Base-by-base conservation (phyloP, 306 rosid genomes). In the Ormosia semicastrata region DNA sequence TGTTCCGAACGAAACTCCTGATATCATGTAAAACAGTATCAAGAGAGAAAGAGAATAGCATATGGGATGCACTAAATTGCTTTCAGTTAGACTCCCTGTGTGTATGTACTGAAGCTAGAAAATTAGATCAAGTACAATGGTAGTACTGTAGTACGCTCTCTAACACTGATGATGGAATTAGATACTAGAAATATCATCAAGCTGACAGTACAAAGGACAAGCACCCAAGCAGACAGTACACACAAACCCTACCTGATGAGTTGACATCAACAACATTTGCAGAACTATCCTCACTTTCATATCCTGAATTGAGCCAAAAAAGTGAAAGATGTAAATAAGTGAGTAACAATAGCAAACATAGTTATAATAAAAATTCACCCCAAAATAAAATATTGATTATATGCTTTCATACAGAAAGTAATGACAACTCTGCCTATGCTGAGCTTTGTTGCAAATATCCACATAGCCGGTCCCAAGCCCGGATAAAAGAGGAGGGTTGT, bases 231-330 rank as follows among this genome's bases (percentile, higher is more conserved):
- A 66, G 62, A 79, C 53, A 72, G 53, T 39, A 7, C 33, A 63
- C 69, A 73, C 53, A 85, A 85, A 59, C 40, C 82, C 33, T 71
- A 92, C 94, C 97, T 70, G 92, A 68, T 5, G 87, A 71, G 80
- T 89, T 86, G 46, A 64, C 81, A 73, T 88, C 90, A 85, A 84
- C 78, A 24, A 85, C 97, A 24, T 86, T 84, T 44, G 67, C 91
- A 32, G 97, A 91, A 89, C 91, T 75, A 80, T 92, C 97, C 89
- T 90, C 98, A 66, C 91, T 86, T 78, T 76, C 74, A 85, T 90
- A 90, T 72, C 98, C 97, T 90, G 85, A 67, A 85, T 72, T 5
- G 68, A 30, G 47, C n/a, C 71, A 72, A 52, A 49, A 15, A 39
- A 29, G 49, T 2, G 14, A 62, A 70, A 59, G 8, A 29, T 64